Conservation (phyloP, 148 eudicot species). For the Fagopyrum homotropicum region DNA sequence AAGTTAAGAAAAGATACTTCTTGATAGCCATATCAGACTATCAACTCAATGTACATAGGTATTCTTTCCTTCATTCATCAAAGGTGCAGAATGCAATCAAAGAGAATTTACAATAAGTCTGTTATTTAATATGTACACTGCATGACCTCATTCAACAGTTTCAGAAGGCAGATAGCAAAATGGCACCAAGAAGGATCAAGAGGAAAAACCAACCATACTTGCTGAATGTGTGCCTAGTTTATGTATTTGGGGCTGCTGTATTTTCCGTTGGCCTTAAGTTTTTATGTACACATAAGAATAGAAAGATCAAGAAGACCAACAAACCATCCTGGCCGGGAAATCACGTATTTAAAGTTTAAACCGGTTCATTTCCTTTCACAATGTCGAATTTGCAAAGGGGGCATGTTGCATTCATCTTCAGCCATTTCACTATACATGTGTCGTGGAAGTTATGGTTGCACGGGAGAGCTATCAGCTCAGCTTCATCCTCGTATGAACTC, state of each 20-base stretch:
- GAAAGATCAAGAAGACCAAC: background rate
- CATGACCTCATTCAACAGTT: background rate
- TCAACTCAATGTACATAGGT: background rate
- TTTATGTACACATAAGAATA: constrained; percentile 4
- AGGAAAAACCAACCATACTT: background rate
- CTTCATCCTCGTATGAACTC: constrained; percentile 67
- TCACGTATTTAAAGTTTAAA: constrained; percentile 16
- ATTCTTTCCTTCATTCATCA: constrained; percentile 1
- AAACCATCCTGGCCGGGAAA: background rate
- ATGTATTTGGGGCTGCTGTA: constrained; percentile 8
- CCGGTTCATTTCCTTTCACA: constrained; percentile 71
- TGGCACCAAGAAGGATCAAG: constrained; percentile 8
- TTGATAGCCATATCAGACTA: background rate
- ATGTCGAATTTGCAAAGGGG: constrained; percentile 96
- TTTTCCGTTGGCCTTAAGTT: background rate
- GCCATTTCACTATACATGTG: constrained; percentile 89
- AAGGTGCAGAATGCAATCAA: background rate
- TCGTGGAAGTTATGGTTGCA: constrained; percentile 88
- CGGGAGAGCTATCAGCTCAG: constrained; percentile 73
- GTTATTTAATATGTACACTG: background rate
- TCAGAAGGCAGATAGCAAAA: background rate
- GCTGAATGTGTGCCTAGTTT: background rate
- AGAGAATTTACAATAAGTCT: background rate
- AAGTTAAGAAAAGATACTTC: too few relatives aligned
- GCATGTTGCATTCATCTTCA: constrained; percentile 94